Percentiles rank a stretch among this genome's conserved stretches.
phyloP scores from a whole-genome alignment of 2,329 filamentous ascomycete genomes.

The Fusarium goolgardi region DNA sequence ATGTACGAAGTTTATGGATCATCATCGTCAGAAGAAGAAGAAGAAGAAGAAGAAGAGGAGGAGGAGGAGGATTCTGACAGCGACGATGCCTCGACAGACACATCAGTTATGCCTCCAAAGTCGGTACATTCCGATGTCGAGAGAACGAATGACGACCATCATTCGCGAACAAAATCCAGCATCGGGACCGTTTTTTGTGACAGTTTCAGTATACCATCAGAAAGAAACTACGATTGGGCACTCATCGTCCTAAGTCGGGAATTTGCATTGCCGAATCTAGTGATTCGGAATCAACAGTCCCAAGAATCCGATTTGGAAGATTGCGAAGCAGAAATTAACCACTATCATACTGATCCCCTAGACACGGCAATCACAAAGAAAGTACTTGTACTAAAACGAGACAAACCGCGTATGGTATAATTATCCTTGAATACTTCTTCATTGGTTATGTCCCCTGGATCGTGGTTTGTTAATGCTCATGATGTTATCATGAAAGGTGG shows the following conservation, averaged over 20 bases:
- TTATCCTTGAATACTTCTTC: background rate
- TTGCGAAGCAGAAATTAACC: rapidly evolving
- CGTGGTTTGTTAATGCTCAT: background rate
- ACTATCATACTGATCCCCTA: rapidly evolving
- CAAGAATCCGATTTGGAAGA: background rate
- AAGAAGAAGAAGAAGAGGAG: background rate
- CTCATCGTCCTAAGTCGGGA: background rate
- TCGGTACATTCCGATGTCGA: background rate
- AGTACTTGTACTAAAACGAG: background rate
- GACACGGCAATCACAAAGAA: background rate
- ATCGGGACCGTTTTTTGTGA: background rate
- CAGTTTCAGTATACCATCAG: rapidly evolving
- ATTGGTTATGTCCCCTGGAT: background rate
- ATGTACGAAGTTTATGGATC: rapidly evolving
- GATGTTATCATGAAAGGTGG: background rate
- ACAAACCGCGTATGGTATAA: rapidly evolving
- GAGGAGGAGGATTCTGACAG: background rate
- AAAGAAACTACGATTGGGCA: conserved; percentile 3
- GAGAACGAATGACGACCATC: rapidly evolving
- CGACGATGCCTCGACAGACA: background rate
- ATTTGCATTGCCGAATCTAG: background rate
- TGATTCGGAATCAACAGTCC: background rate
- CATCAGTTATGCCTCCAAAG: no score
- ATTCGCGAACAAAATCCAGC: no score
- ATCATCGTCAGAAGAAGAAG: background rate